Percentiles rank a stretch among this genome's conserved stretches.
Evolutionary conservation across 768 basidiomycete species (phyloP).

Genomic region (Phanerochaete sordida): DNA sequence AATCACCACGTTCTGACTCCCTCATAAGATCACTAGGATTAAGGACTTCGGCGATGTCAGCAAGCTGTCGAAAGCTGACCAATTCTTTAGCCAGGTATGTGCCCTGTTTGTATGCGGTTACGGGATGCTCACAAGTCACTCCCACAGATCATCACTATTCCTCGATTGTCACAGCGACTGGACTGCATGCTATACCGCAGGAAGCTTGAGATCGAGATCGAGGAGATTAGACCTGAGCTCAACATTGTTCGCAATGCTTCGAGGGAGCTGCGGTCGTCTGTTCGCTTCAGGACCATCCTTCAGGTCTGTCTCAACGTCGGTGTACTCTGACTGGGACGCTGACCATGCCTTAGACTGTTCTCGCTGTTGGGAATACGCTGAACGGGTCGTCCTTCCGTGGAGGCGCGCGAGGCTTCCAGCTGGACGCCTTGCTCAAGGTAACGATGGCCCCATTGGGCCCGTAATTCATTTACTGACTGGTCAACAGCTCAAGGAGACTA

Average conservation of each 20-base stretch:
- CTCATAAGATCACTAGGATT: constrained; percentile 54
- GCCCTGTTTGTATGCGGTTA: neutral
- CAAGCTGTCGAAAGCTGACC: constrained; percentile 80
- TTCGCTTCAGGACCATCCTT: constrained; percentile 64
- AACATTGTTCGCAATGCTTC: constrained; percentile 69
- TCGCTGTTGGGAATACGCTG: constrained; percentile 77
- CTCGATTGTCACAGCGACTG: constrained; percentile 67
- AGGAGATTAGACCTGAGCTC: constrained; percentile 81
- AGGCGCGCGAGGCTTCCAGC: constrained; percentile 77
- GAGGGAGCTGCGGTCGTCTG: constrained; percentile 60
- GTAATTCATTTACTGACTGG: neutral
- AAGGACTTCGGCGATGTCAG: constrained; percentile 67
- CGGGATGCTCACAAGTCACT: neutral
- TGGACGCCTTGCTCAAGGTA: constrained; percentile 82
- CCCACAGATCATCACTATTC: constrained; percentile 72
- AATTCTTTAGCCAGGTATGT: constrained; percentile 72
- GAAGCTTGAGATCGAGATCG: constrained; percentile 78
- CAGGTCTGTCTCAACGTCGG: constrained; percentile 40
- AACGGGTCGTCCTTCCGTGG: constrained; percentile 85
- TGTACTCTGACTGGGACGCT: neutral
- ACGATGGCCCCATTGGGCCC: neutral
- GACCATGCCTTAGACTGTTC: constrained; percentile 48
- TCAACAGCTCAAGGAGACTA: constrained; percentile 76
- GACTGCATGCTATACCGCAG: constrained; percentile 82
- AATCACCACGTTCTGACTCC: neutral